Conservation (phyloP, 306 rosid species). For the Abrus pulchellus region DNA sequence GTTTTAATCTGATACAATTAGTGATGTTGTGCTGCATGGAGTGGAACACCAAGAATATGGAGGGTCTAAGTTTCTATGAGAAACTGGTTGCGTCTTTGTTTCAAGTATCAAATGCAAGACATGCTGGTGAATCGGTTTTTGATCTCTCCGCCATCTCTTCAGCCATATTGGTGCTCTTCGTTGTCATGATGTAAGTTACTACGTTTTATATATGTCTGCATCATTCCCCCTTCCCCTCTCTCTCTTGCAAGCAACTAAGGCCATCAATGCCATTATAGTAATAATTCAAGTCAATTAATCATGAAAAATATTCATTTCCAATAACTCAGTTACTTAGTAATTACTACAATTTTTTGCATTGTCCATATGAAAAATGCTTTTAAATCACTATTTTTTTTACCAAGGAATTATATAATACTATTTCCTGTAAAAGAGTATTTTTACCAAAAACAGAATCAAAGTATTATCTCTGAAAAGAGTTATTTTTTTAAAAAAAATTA, state of each 20-base stretch:
- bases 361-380: not conserved
- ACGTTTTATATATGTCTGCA: no score
- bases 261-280: not conserved
- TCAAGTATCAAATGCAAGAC: conserved; percentile 66
- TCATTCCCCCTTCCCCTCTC: not conserved
- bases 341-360: not conserved
- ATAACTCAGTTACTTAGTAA: no score
- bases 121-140: conserved; percentile 70
- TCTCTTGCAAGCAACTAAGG: not conserved
- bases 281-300: not conserved
- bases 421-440: no score
- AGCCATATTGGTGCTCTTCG: conserved; percentile 68
- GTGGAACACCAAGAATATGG: conserved; percentile 66
- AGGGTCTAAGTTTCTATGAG: conserved; percentile 62
- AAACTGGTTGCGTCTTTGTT: conserved; percentile 65
- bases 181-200: conserved; percentile 74
- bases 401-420: not conserved
- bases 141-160: conserved; percentile 74
- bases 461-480: no score
- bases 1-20: conserved; percentile 57
- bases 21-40: conserved; percentile 67
- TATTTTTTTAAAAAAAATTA: no score
- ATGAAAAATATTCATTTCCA: not conserved
- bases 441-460: no score
- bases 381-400: no score